Base-by-base conservation (phyloP, 257 asterid genomes). In the Lycium barbarum region DNA sequence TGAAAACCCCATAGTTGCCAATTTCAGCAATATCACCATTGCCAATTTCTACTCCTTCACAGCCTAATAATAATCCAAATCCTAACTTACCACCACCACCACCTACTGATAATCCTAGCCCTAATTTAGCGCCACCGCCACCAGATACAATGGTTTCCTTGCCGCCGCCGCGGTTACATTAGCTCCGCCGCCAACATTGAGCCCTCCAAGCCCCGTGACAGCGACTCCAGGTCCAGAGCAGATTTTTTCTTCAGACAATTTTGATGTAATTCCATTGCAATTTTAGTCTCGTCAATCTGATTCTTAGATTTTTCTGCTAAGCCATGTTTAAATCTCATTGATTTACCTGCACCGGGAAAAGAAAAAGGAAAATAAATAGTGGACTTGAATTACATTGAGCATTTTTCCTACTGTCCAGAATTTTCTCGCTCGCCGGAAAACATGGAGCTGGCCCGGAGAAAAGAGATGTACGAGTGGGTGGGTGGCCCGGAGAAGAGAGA, bases 171-270 rank as follows among this genome's bases (percentile, higher is more conserved):
- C 58, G 71, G 80, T 91, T 33, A 38, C 92, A 2, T 91, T 6
- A 85, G 91, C 95, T 85, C 92, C 94, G 67, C 97, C 97, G 49
- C 98, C 98, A 49, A 82, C 83, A 49, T 84, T 91, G 65, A 86
- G 86, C 86, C 93, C 97, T 45, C 96, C 95, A 13, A 88, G 87
- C 65, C 89, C 94, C 3, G 95, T 84, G 26, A 82, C 92, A 83
- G 92, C 79, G 33, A 84, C 93, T 59, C 96, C 98, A 70, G 98
- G 96, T 88, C 97, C 98, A 5, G 89, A 72, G 66, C 87, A 88
- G 47, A 26, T 70, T 13, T 74, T 36, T 71, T 6, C 26, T 20
- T 10, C 0, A 47, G 81, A 49, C 20, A 49, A 20, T 74, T 47
- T 74, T 74, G 43, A 57, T 57, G 63, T 57, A 14, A 57, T 57